phyloP scores from a whole-genome alignment of 2,329 filamentous ascomycete species.

The Ascochyta koolunga region DNA sequence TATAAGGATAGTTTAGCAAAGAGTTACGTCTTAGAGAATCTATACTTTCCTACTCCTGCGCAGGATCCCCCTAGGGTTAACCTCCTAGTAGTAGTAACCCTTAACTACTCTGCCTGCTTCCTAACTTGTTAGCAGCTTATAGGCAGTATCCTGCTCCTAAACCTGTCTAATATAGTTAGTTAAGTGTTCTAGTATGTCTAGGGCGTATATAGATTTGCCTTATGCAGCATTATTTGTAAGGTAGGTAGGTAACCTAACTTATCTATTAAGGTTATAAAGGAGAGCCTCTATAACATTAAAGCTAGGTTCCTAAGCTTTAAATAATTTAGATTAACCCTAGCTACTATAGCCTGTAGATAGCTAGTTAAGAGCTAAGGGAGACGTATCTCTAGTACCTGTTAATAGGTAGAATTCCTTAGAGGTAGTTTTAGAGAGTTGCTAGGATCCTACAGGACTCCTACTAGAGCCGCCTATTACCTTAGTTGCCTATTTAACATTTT shows the following conservation, averaged over 20 bases:
- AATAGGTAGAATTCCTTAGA: no score
- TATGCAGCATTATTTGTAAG: not conserved
- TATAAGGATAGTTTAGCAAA: no score
- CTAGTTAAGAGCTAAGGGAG: not conserved
- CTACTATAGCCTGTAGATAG: not conserved
- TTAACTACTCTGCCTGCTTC: not conserved
- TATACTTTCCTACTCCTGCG: no score
- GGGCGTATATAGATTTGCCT: not conserved
- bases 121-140: not conserved
- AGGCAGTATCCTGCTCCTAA: not conserved
- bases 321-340: not conserved
- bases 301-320: not conserved
- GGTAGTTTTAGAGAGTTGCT: no score
- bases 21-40: no score
- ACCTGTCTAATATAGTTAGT: slow-evolving; percentile 3
- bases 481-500: not conserved
- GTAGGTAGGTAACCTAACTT: not conserved
- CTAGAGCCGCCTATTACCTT: no score
- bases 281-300: not conserved
- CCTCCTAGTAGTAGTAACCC: not conserved
- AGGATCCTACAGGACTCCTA: no score
- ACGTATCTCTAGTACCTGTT: no score
- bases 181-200: not conserved
- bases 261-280: slow-evolving; percentile 1
- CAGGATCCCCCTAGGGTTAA: not conserved